Conservation (phyloP, 164 flowering plant genomes). For the Chimonanthus salicifolius region DNA sequence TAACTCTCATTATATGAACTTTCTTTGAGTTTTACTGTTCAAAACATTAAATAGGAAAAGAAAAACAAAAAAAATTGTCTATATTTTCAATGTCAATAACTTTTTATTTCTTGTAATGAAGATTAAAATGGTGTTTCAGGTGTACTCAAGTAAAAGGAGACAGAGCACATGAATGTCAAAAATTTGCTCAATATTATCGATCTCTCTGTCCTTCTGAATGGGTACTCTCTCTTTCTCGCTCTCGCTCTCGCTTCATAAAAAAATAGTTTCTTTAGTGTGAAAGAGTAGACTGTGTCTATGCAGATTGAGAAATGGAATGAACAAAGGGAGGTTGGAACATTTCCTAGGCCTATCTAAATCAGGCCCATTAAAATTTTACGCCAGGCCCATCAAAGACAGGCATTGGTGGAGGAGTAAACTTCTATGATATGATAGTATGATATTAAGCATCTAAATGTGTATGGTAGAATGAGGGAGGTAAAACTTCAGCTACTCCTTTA, state of each 20-base stretch:
- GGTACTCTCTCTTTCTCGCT: constrained; percentile 13
- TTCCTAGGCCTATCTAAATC: constrained; percentile 23
- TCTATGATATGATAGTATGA: no score
- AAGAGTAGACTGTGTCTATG: constrained; percentile 1
- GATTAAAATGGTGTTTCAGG: constrained; percentile 3
- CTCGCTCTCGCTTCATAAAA: neutral
- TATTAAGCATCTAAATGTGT: no score
- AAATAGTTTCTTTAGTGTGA: neutral
- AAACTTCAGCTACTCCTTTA: no score
- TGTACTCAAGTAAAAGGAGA: constrained; percentile 26
- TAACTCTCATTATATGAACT: no score
- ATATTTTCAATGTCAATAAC: no score
- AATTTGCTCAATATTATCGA: constrained; percentile 27
- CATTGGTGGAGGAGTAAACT: no score
- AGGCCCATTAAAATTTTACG: neutral
- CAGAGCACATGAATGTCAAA: constrained; percentile 26
- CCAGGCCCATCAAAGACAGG: no score
- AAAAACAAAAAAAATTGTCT: neutral
- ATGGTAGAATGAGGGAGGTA: no score
- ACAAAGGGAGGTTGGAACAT: constrained; percentile 23
- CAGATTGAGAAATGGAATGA: constrained; percentile 34
- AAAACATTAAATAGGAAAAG: neutral
- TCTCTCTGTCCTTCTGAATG: constrained; percentile 38
- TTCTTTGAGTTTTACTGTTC: no score
- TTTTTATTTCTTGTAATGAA: neutral